Percentiles rank a stretch among this genome's conserved stretches.
Evolutionary conservation across 2,329 filamentous ascomycete species (phyloP).

Genomic region (Fusarium armeniacum): DNA sequence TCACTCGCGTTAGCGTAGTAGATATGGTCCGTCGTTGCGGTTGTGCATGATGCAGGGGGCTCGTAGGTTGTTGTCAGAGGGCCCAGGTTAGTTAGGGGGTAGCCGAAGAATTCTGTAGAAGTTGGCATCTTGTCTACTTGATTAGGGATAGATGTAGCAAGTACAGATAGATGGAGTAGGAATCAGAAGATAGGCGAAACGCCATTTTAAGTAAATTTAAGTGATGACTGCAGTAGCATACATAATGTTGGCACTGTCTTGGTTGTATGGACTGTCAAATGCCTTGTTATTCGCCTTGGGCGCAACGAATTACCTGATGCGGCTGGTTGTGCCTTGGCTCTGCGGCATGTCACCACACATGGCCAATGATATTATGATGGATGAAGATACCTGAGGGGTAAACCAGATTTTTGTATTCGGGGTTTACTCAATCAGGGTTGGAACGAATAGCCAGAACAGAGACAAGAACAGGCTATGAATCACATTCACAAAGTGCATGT

Average conservation of each 20-base stretch:
- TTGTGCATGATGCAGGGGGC: constrained; percentile 44
- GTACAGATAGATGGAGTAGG: background rate
- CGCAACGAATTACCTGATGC: background rate
- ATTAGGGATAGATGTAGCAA: too few relatives aligned
- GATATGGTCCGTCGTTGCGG: constrained; percentile 11
- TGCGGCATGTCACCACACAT: background rate
- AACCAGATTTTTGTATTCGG: background rate
- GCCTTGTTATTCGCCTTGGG: background rate
- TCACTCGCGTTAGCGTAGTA: constrained; percentile 5
- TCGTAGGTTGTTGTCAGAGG: constrained; percentile 51
- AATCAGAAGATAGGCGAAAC: background rate
- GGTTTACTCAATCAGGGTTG: background rate
- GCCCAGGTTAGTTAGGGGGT: constrained; percentile 48
- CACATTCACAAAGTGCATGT: too few relatives aligned
- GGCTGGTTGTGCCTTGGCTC: background rate
- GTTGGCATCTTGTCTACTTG: constrained; percentile 44
- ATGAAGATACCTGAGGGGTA: background rate
- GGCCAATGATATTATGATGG: background rate
- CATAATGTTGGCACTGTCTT: background rate
- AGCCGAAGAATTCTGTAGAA: constrained; percentile 38
- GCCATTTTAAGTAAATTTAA: background rate
- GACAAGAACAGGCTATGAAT: background rate
- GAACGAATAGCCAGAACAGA: background rate
- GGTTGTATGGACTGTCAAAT: background rate
- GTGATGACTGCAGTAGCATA: background rate